Conservation (phyloP, 164 flowering plant species). For the Berberis thunbergii region DNA sequence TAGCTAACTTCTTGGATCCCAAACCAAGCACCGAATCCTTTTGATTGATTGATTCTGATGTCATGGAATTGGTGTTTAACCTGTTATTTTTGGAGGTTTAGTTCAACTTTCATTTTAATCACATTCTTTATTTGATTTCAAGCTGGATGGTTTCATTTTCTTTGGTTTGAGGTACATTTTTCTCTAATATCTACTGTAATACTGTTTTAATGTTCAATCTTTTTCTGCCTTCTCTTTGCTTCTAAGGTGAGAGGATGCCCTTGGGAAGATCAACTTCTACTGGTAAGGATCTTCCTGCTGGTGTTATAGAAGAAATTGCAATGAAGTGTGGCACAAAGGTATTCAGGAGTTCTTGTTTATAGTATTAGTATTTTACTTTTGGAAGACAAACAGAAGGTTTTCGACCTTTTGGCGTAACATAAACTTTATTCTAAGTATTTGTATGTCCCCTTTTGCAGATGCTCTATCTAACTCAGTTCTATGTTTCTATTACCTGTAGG, state of each 20-base stretch:
- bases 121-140: no score
- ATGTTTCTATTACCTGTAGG: conserved; percentile 34
- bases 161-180: no score
- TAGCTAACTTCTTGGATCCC: no score
- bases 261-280: not conserved
- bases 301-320: conserved; percentile 71
- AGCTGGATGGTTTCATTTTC: no score
- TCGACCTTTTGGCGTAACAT: not conserved
- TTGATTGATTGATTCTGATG: no score
- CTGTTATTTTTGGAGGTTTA: no score
- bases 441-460: not conserved
- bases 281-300: conserved; percentile 39
- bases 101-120: no score
- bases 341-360: not conserved
- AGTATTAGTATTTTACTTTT: no score
- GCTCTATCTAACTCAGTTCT: not conserved
- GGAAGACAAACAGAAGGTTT: not conserved
- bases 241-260: not conserved
- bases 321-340: conserved; percentile 85
- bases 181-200: not conserved
- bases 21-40: no score
- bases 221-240: not conserved
- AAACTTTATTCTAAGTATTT: not conserved
- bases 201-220: not conserved
- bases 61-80: no score